phyloP scores from a whole-genome alignment of 2,329 filamentous ascomycete species.

The Cladophialophora exuberans region DNA sequence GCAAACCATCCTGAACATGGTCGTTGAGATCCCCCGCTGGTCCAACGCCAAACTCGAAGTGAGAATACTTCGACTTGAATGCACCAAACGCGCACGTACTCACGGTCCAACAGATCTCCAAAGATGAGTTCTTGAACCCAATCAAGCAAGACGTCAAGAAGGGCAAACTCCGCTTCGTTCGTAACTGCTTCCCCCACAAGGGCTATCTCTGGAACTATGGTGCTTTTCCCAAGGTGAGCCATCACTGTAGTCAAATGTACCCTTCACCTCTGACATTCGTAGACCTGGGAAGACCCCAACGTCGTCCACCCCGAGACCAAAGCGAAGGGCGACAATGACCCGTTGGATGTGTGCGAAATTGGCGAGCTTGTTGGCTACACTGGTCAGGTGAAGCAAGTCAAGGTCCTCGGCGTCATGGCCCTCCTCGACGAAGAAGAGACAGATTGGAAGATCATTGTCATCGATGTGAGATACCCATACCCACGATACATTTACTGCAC shows the following conservation, averaged over 20 bases:
- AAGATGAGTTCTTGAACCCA: slow-evolving; percentile 96
- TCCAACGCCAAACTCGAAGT: slow-evolving; percentile 99
- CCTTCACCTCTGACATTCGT: slow-evolving; percentile 27
- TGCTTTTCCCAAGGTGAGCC: slow-evolving; percentile 89
- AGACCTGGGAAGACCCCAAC: slow-evolving; percentile 99
- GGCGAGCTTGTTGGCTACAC: slow-evolving; percentile 95
- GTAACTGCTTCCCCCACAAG: slow-evolving; percentile 99
- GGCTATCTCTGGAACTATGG: slow-evolving; percentile 99
- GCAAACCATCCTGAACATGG: slow-evolving; percentile 97
- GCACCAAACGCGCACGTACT: slow-evolving; percentile 17
- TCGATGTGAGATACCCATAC: slow-evolving; percentile 70
- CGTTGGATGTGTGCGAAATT: slow-evolving; percentile 98
- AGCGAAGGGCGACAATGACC: slow-evolving; percentile 99
- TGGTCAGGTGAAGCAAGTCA: slow-evolving; percentile 99
- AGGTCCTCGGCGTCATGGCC: slow-evolving; percentile 99
- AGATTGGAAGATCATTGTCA: slow-evolving; percentile 99
- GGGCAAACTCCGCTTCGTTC: slow-evolving; percentile 98
- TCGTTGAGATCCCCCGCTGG: slow-evolving; percentile 99
- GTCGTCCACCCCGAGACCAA: slow-evolving; percentile 96
- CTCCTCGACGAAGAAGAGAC: slow-evolving; percentile 99
- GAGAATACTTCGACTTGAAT: slow-evolving; percentile 39
- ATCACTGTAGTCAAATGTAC: neutral
- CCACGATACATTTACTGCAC: slow-evolving; percentile 44
- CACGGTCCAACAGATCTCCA: slow-evolving; percentile 74
- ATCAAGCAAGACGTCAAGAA: slow-evolving; percentile 99